phyloP scores from a whole-genome alignment of 75 land plant genomes.

The Larix kaempferi region DNA sequence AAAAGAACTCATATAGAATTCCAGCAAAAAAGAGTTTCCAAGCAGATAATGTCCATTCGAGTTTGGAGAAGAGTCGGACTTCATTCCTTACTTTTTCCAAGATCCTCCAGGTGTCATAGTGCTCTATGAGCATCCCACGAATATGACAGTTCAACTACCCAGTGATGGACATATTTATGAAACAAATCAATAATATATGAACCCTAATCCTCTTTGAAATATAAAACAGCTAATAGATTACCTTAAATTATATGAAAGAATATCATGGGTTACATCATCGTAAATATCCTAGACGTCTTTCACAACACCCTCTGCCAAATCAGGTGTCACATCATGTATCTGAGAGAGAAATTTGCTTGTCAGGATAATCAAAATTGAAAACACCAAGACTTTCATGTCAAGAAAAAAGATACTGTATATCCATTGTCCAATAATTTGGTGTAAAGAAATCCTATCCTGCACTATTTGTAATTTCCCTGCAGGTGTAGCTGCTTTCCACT shows the following conservation, averaged over 20 bases:
- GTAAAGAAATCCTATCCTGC: neutral
- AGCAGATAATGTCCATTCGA: constrained; percentile 45
- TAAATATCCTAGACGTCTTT: constrained; percentile 77
- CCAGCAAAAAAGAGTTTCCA: neutral
- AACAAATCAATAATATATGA: neutral
- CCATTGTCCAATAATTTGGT: neutral
- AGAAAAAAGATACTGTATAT: neutral
- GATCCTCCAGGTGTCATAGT: constrained; percentile 42
- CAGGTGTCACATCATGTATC: constrained; percentile 57
- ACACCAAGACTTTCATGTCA: neutral
- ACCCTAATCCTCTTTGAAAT: neutral
- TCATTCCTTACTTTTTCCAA: constrained; percentile 51
- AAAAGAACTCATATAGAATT: neutral
- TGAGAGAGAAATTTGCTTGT: constrained; percentile 9
- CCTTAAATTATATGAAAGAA: constrained; percentile 62
- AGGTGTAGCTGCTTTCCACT: no score
- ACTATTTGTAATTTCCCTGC: neutral
- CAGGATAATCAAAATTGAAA: neutral
- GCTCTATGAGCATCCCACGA: constrained; percentile 26
- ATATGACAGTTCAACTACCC: neutral
- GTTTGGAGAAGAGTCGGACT: constrained; percentile 59
- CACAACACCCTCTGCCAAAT: constrained; percentile 52
- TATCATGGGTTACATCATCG: constrained; percentile 73
- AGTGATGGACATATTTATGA: neutral
- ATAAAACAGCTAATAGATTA: constrained; percentile 9